These are phyloP conservation scores for Saccharomyces paradoxus DNA, from an alignment of 805 yeast genomes.

Conservation along the genomic window DNA sequence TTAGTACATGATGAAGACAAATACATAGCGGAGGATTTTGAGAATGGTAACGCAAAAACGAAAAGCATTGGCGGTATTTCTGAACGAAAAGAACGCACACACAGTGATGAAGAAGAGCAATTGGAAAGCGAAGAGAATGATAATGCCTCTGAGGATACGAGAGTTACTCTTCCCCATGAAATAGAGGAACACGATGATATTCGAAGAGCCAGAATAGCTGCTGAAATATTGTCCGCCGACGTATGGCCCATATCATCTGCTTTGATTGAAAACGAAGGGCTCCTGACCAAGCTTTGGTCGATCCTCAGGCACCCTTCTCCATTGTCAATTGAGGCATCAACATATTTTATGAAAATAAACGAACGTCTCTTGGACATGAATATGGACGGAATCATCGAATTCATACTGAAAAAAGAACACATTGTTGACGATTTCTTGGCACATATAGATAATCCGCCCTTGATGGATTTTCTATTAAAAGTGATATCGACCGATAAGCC, in stretches of 20 bases:
- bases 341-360: slow-evolving; percentile 84
- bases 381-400: slow-evolving; percentile 66
- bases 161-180: slow-evolving; percentile 26
- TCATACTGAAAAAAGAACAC: slow-evolving; percentile 57
- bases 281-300: slow-evolving; percentile 70
- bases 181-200: slow-evolving; percentile 32
- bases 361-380: slow-evolving; percentile 86
- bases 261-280: slow-evolving; percentile 62
- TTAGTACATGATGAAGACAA: slow-evolving; percentile 9
- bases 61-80: slow-evolving; percentile 7
- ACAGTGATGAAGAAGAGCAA: slow-evolving; percentile 9
- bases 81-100: slow-evolving; percentile 9
- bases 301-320: slow-evolving; percentile 62
- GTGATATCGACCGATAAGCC: slow-evolving; percentile 90
- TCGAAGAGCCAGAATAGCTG: slow-evolving; percentile 59
- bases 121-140: slow-evolving; percentile 17
- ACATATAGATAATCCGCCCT: slow-evolving; percentile 86
- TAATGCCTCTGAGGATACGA: slow-evolving; percentile 28
- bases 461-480: slow-evolving; percentile 86
- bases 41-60: slow-evolving; percentile 4
- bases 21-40: slow-evolving; percentile 6
- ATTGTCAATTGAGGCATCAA: slow-evolving; percentile 66
- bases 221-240: slow-evolving; percentile 84
- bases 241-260: slow-evolving; percentile 92
- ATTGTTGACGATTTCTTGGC: slow-evolving; percentile 73